Percentiles rank a stretch among this genome's conserved stretches.
phyloP scores from a whole-genome alignment of 306 rosid species.

The Bauhinia variegata region DNA sequence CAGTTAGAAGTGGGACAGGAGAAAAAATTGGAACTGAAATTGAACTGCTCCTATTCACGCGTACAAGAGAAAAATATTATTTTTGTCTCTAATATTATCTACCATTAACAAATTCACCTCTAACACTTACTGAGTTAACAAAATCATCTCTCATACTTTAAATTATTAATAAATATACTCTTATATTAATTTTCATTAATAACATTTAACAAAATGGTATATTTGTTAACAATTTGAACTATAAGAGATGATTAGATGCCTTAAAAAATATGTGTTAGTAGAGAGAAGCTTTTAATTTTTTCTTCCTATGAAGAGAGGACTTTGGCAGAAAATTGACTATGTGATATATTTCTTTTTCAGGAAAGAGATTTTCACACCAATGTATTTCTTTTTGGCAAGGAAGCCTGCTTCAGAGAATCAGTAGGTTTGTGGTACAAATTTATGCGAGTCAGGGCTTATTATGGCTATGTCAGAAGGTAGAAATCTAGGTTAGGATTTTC shows the following conservation, averaged over 20 bases:
- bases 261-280: not conserved
- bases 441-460: constrained; percentile 1
- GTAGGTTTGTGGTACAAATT: constrained; percentile 26
- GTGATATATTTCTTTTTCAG: constrained; percentile 47
- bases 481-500: constrained; percentile 24
- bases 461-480: constrained; percentile 1
- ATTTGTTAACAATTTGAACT: no score
- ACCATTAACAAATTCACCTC: no score
- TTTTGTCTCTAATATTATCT: no score
- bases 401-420: constrained; percentile 60
- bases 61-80: no score
- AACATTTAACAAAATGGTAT: no score
- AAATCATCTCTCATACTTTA: no score
- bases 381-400: constrained; percentile 93
- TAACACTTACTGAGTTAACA: no score
- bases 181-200: no score
- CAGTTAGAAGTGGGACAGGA: no score
- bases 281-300: not conserved
- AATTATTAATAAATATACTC: no score
- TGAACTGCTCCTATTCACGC: not conserved
- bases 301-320: not conserved
- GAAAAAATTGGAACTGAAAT: not conserved
- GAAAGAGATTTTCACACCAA: constrained; percentile 91
- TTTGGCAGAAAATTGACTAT: constrained; percentile 10
- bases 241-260: no score